Evolutionary conservation across 2,329 filamentous ascomycete genomes (phyloP), one percentile per base, ranked within the genome.

Genomic region (Rutstroemia sp.): DNA sequence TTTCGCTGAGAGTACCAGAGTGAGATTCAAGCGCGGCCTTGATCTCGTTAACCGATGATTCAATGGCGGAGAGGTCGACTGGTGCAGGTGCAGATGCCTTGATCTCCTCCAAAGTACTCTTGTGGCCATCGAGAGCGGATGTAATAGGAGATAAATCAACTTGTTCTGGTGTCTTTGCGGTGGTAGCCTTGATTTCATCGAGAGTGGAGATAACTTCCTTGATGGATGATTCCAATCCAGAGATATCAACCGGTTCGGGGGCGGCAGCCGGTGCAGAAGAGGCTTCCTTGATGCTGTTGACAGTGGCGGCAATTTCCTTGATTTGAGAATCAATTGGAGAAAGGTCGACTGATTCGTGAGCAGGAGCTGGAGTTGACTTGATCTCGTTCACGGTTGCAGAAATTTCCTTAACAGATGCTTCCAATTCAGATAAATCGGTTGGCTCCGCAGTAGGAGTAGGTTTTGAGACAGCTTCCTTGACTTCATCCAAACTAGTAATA

Each of bases 191-290:
- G 18, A 60, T 59, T 19, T 56, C 49, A n/a, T 59, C 57, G 18
- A 65, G 58, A 25, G 57, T 58, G 19, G 57, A 41, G 2, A 54
- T 52, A 5, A 66, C 50, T 10, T 61, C 61, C 21, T 65, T 59
- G 10, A 63, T 41, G 2, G 61, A 59, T 10, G 58, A 23, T 38
- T 62, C 54, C 6, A 63, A 44, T 25, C 54, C 45, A 12, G 60
- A 56, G 1, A 63, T 44, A 52, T 64, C 61, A 39, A 58, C 47
- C 27, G 60, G 50, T 47, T 61, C 56, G 6, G 58, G 37, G 23
- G 49, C 23, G 42, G 61, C 52, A 37, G 56, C 41, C 14, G 58
- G 53, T 39, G 59, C 27, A 23, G 41, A 54, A 16, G 59, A 52
- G 21, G 53, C 48, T 45, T 52, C 48, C 30, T 56, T 56, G 6